Conservation (phyloP, 495 filamentous ascomycete genomes). For the Neurospora sp. region DNA sequence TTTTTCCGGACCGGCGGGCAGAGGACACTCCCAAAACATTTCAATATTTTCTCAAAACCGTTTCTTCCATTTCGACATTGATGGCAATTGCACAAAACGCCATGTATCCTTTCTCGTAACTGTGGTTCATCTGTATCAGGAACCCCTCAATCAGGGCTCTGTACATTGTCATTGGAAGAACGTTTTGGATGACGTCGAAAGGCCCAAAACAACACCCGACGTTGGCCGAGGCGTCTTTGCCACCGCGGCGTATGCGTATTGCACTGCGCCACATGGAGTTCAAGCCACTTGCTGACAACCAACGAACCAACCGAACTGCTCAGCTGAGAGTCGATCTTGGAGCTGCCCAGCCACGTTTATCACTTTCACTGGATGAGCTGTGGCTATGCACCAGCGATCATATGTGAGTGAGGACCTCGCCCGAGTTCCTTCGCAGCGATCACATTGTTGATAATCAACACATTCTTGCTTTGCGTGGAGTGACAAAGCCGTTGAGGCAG, state of each 20-base stretch:
- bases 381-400: neutral
- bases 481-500: slow-evolving; percentile 19
- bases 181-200: neutral
- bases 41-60: neutral
- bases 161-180: neutral
- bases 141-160: neutral
- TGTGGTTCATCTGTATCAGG: neutral
- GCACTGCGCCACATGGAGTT: neutral
- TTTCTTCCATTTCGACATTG: neutral
- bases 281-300: neutral
- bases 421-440: neutral
- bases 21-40: neutral
- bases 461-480: neutral
- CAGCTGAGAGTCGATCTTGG: neutral
- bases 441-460: neutral
- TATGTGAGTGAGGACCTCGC: neutral
- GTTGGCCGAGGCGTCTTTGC: neutral
- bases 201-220: neutral
- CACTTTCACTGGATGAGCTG: neutral
- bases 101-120: neutral
- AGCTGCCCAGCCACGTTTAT: neutral
- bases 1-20: neutral
- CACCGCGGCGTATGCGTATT: neutral
- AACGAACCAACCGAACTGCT: neutral
- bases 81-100: neutral